Evolutionary conservation across 2,329 filamentous ascomycete genomes (phyloP), one percentile per base, ranked within the genome.

Genomic region (Ophiocordyceps camponoti-saundersi): DNA sequence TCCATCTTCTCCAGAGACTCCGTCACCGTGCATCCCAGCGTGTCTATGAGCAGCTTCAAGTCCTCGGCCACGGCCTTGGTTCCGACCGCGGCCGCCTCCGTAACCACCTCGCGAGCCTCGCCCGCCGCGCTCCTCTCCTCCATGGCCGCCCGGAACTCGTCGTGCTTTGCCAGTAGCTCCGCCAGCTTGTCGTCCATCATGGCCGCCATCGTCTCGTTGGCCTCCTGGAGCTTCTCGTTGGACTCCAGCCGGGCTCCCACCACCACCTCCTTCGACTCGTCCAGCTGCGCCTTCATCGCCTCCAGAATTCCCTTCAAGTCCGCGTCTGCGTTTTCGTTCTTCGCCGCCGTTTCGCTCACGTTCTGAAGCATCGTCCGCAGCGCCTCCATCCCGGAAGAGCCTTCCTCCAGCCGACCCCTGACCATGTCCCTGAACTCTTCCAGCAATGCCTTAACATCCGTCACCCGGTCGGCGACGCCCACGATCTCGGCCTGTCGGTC

Each of bases 1-100:
- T 86, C 80, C 73, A 90, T 83, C 63, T 88, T 90, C 57, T 94
- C 85, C 48, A 89, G 76, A 1, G 85, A 82, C 47, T 93, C 86
- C 0, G 82, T 85, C 47, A 95, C 79, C 7, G 80, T 82, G 34
- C 79, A 78, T 8, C 87, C 85, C 44, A 95, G 80, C 0, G 85
- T 88, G 54, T 94, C 88, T 48, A 95, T 81, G 1, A 93, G 77
- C 10, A 85, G 68, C 61, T 86, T 90, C 49, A 96, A 76, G 54
- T 96, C 92, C 50, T 95, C 89, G 0, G 87, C 80, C 46, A 93
- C 77, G 5, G 76, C 72, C 64, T 88, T 95, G 23, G 84, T 90
- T 50, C 73, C 77, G 16, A 79, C 71, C 8, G 93, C 69, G 5
- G 87, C 78, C 47, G 84, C 80, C 49, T 89, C 77, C 51, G 88